Base-by-base conservation (phyloP, 2,329 filamentous ascomycete species). In the Ilyonectria destructans region DNA sequence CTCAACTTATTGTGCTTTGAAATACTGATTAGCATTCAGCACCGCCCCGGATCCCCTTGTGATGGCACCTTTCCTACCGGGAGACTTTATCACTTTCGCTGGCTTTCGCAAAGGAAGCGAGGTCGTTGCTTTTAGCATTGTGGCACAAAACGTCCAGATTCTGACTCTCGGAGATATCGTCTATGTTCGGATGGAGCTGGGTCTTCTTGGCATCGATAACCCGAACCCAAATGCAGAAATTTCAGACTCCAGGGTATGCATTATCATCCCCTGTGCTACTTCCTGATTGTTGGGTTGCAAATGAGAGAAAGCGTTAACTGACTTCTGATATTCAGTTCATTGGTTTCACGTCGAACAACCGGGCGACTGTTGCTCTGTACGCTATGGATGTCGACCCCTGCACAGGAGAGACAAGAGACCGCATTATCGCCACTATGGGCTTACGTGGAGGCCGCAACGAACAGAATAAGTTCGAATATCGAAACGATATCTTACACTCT, bases 331-430 rank as follows among this genome's bases (percentile, higher is more conserved):
- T 2, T 45, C 56, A 78, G 77, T 74, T 81, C 68, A 68, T 80
- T 49, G 80, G 80, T 5, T 82, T 77, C 56, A 71, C 73, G 2
- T 82, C 80, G 29, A 81, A 82, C 65, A 71, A 75, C 12, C 71
- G 76, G 4, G 78, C 79, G 4, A 78, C 74, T 0, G 70, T 81
- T 9, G 75, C 77, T 4, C 62, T 83, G 19, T 79, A 77, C 49
- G 80, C 81, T 43, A 78, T 82, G 68, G 81, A 82, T 33, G 71
- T 79, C 21, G 74, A 82, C 67, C 77, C 80, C 0, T 83, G 81
- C 73, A 82, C 80, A 5, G 80, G 80, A 2, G 71, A 68, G 0
- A 70, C 73, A n/a, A 77, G 75, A 0, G 77, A 81, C 62, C 79
- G 80, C 58, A 78, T 80, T 59, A 74, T 82, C 7, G 78, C 77